Conservation (phyloP, 164 flowering plant genomes). For the Berberis thunbergii region DNA sequence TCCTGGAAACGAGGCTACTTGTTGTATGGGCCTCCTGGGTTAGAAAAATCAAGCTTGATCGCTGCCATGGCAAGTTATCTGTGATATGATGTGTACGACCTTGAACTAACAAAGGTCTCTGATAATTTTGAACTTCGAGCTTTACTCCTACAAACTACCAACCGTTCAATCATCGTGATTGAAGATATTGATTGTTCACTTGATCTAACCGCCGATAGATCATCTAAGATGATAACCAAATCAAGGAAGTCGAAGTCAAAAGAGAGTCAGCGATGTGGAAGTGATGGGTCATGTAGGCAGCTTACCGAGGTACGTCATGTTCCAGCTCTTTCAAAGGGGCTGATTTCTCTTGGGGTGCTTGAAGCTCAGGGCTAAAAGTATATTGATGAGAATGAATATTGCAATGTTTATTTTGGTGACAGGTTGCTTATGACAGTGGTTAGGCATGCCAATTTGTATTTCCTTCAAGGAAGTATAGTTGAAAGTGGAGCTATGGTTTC, state of each 20-base stretch:
- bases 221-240: neutral
- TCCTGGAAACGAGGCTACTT: conserved; percentile 70
- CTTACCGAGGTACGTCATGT: no score
- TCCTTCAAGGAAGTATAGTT: no score
- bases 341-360: no score
- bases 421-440: no score
- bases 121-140: conserved; percentile 54
- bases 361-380: no score
- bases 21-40: conserved; percentile 55
- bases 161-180: conserved; percentile 52
- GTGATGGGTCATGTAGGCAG: conserved; percentile 43
- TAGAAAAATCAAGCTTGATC: conserved; percentile 62
- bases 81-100: conserved; percentile 55
- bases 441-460: no score
- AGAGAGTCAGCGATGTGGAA: neutral
- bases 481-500: no score
- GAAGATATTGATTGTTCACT: conserved; percentile 75
- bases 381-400: no score
- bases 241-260: neutral
- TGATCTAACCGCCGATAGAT: conserved; percentile 39
- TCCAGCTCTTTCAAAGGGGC: no score
- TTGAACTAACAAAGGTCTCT: conserved; percentile 50
- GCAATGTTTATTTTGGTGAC: no score
- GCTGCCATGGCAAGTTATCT: conserved; percentile 69
- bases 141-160: conserved; percentile 45